These are phyloP conservation scores for Raphanus hybrid DNA, from an alignment of 441 rosid species.

Conservation along the genomic window DNA sequence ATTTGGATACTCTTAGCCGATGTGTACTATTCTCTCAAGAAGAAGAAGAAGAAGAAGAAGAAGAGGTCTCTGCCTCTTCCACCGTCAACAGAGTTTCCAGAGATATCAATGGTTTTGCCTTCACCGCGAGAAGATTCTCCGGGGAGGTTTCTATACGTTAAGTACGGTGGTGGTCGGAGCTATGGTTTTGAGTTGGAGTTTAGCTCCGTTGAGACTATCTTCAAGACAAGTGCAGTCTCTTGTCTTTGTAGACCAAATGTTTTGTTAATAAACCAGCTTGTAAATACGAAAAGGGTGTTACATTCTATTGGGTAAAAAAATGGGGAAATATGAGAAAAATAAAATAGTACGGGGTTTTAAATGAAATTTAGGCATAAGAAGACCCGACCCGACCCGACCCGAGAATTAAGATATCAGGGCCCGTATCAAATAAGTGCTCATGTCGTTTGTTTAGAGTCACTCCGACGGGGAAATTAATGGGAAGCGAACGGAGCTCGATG, in stretches of 20 bases:
- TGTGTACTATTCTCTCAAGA: constrained; percentile 68
- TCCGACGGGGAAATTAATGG: constrained; percentile 50
- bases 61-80: constrained; percentile 49
- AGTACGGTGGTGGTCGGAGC: constrained; percentile 72
- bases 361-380: background rate
- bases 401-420: background rate
- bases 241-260: constrained; percentile 53
- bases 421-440: no score
- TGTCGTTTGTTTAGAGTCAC: background rate
- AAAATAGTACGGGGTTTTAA: background rate
- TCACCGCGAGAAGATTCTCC: constrained; percentile 53
- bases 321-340: background rate
- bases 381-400: constrained; percentile 23
- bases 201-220: constrained; percentile 62
- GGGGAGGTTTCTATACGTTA: constrained; percentile 62
- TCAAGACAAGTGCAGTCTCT: constrained; percentile 55
- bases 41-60: constrained; percentile 47
- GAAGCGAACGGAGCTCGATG: constrained; percentile 60
- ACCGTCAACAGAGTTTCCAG: constrained; percentile 58
- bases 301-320: background rate
- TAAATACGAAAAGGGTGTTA: background rate
- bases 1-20: constrained; percentile 90
- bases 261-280: constrained; percentile 11
- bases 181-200: constrained; percentile 75
- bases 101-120: constrained; percentile 57